These are phyloP conservation scores for Serendipita sp. DNA, from an alignment of 768 basidiomycete genomes.

Conservation along the genomic window DNA sequence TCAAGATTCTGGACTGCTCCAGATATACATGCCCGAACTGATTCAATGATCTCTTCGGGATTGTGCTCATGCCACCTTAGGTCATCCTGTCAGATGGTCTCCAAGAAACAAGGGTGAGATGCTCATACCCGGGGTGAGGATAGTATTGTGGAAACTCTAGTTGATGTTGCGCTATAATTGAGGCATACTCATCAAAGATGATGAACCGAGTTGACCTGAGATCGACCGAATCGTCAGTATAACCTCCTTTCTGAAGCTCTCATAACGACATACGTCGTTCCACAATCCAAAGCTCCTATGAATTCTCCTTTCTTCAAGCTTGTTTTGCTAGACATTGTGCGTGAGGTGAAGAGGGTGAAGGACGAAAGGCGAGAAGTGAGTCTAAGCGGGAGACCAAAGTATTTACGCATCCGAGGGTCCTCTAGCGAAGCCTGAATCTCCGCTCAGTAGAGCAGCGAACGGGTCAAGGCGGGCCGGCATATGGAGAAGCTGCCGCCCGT, in stretches of 20 bases:
- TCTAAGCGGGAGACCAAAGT: background rate
- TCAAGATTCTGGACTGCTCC: constrained; percentile 56
- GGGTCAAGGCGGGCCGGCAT: background rate
- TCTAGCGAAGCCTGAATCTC: background rate
- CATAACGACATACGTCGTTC: constrained; percentile 59
- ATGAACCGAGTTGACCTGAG: constrained; percentile 79
- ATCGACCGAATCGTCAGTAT: background rate
- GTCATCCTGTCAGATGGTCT: constrained; percentile 6
- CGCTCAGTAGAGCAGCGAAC: background rate
- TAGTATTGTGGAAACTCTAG: constrained; percentile 90
- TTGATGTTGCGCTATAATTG: constrained; percentile 79
- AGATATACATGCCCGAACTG: constrained; percentile 59
- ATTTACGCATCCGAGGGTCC: background rate
- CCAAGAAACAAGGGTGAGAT: background rate
- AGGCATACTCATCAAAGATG: constrained; percentile 71
- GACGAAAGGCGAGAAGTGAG: background rate
- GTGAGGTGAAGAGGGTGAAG: background rate
- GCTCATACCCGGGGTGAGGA: constrained; percentile 58
- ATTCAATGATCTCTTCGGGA: constrained; percentile 59
- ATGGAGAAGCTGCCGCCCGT: background rate
- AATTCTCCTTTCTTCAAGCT: constrained; percentile 51
- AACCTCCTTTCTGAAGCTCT: background rate
- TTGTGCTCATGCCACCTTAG: constrained; percentile 92
- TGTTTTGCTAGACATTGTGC: background rate
- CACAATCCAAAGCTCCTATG: constrained; percentile 85